phyloP scores from a whole-genome alignment of 1,139 yeast genomes.

The Hyphopichia fennica region DNA sequence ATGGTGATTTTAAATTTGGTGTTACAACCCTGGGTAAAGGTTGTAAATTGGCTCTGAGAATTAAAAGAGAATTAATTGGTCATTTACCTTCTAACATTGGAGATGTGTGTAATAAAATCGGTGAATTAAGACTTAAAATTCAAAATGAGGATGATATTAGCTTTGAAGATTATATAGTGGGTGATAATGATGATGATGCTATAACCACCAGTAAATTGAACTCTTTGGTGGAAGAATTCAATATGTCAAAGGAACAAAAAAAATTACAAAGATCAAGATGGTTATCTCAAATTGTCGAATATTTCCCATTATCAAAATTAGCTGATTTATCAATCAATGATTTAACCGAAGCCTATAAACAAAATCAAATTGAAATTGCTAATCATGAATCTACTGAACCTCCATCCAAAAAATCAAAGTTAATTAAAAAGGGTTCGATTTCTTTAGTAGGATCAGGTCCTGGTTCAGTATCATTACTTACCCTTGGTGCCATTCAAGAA shows the following conservation, averaged over 20 bases:
- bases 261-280: constrained; percentile 71
- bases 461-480: constrained; percentile 79
- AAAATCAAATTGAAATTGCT: constrained; percentile 5
- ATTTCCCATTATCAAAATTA: constrained; percentile 73
- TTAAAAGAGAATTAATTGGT: constrained; percentile 70
- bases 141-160: constrained; percentile 51
- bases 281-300: constrained; percentile 89
- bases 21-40: constrained; percentile 89
- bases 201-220: constrained; percentile 60
- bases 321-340: constrained; percentile 59
- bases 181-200: constrained; percentile 71
- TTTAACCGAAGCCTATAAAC: constrained; percentile 42
- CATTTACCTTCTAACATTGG: constrained; percentile 71
- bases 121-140: constrained; percentile 58
- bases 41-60: constrained; percentile 78
- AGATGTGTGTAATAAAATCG: constrained; percentile 66
- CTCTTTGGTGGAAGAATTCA: constrained; percentile 60
- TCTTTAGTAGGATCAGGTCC: constrained; percentile 94
- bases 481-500: constrained; percentile 81
- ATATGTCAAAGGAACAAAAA: constrained; percentile 51
- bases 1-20: constrained; percentile 80
- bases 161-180: constrained; percentile 32
- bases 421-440: constrained; percentile 50
- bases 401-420: background rate
- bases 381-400: constrained; percentile 3